These are phyloP conservation scores for Apiospora malaysiana DNA, from an alignment of 2,329 filamentous ascomycete genomes.

Conservation along the genomic window DNA sequence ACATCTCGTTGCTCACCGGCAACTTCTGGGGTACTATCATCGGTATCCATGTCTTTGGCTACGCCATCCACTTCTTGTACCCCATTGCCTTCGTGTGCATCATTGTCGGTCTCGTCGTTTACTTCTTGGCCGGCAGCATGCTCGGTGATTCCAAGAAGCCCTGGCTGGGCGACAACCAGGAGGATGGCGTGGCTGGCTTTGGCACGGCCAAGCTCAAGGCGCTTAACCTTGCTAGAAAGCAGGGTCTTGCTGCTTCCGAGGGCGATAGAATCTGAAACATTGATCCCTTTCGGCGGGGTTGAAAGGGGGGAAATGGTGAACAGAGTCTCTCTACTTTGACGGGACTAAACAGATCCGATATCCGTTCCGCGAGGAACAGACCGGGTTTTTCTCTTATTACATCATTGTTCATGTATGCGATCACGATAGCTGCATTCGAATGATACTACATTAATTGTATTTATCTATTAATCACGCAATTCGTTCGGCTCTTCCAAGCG, in stretches of 20 bases:
- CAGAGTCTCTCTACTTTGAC: background rate
- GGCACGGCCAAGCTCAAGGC: constrained; percentile 86
- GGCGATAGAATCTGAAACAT: constrained; percentile 18
- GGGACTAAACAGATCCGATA: background rate
- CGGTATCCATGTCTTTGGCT: constrained; percentile 83
- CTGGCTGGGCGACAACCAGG: constrained; percentile 89
- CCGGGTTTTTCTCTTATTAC: background rate
- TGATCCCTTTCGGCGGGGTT: background rate
- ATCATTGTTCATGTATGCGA: background rate
- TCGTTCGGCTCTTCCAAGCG: background rate
- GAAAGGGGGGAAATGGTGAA: too few species aligned
- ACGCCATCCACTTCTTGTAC: constrained; percentile 86
- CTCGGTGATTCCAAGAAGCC: constrained; percentile 92
- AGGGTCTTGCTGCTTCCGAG: constrained; percentile 35
- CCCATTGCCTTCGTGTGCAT: constrained; percentile 95
- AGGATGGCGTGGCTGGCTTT: constrained; percentile 77
- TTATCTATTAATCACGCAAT: background rate
- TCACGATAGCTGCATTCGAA: background rate
- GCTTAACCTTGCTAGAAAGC: constrained; percentile 59
- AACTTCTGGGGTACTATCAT: constrained; percentile 99
- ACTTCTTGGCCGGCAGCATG: constrained; percentile 83
- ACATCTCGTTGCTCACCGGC: constrained; percentile 89
- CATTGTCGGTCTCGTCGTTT: constrained; percentile 81
- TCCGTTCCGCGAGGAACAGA: background rate
- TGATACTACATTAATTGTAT: background rate